Evolutionary conservation across 805 yeast species (phyloP).

Genomic region (Wickerhamiella galacta): DNA sequence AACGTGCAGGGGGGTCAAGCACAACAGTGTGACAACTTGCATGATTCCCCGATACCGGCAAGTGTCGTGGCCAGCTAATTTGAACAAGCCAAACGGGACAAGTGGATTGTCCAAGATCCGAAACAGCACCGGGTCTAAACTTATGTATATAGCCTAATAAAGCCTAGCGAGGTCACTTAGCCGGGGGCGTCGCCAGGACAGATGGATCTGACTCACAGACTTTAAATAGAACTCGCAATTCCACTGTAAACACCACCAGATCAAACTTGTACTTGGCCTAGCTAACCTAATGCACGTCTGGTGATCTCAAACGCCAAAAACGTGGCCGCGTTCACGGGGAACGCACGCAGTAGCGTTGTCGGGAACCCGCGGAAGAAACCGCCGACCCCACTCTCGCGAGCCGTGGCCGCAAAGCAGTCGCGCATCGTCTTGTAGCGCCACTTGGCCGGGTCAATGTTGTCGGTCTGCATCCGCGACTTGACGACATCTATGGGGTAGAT

Average conservation of each 20-base stretch:
- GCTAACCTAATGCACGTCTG: conserved; percentile 26
- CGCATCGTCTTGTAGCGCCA: conserved; percentile 44
- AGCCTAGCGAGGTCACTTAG: too few relatives aligned
- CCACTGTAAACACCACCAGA: background rate
- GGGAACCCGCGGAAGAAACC: conserved; percentile 84
- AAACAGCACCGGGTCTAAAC: too few relatives aligned
- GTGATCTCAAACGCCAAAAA: conserved; percentile 86
- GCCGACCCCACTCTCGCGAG: conserved; percentile 40
- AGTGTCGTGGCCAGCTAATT: too few relatives aligned
- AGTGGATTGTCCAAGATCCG: too few relatives aligned
- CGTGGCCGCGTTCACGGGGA: conserved; percentile 96
- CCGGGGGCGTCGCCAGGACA: too few relatives aligned
- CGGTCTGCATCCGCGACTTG: conserved; percentile 77
- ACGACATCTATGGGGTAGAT: conserved; percentile 82
- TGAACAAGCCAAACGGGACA: too few relatives aligned
- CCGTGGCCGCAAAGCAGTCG: conserved; percentile 42
- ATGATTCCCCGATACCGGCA: too few relatives aligned
- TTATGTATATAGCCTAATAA: too few relatives aligned
- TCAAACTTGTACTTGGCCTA: too few relatives aligned
- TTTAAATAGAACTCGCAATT: background rate
- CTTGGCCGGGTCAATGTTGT: conserved; percentile 36
- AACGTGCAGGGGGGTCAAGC: too few relatives aligned
- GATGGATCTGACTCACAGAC: too few relatives aligned
- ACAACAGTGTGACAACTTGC: too few relatives aligned
- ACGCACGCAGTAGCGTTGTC: conserved; percentile 90